These are phyloP conservation scores for Boletellus deceptivus DNA, from an alignment of 1,284 basidiomycete genomes.

Conservation along the genomic window DNA sequence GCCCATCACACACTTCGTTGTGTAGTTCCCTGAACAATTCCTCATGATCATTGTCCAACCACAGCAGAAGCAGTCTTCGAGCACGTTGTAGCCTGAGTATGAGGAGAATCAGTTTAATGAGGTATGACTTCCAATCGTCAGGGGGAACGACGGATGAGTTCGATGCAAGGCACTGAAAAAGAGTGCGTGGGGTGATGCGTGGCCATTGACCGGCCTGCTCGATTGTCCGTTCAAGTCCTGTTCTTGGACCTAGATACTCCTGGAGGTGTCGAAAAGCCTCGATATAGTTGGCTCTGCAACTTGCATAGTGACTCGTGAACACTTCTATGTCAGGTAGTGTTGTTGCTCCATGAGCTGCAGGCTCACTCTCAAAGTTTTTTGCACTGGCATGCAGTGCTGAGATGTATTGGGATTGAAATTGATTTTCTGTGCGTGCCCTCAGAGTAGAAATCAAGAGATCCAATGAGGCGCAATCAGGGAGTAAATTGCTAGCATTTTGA, in stretches of 20 bases:
- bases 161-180: constrained; percentile 1
- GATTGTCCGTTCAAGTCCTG: not conserved
- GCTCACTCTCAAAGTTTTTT: not conserved
- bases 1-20: constrained; percentile 18
- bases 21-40: constrained; percentile 36
- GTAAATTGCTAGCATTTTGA: not conserved
- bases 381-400: constrained; percentile 15
- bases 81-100: constrained; percentile 36
- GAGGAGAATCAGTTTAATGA: constrained; percentile 28
- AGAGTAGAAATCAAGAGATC: constrained; percentile 7
- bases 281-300: not conserved
- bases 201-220: not conserved
- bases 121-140: constrained; percentile 27
- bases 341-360: no score
- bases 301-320: not conserved
- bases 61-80: constrained; percentile 10
- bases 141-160: not conserved
- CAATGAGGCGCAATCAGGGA: not conserved
- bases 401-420: constrained; percentile 20
- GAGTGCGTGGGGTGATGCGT: not conserved
- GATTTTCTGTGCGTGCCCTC: not conserved
- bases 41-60: constrained; percentile 9
- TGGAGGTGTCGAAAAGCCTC: not conserved
- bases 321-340: not conserved
- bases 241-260: not conserved